Percentiles rank a stretch among this genome's conserved stretches.
Conservation (phyloP, 768 basidiomycete genomes). For the Boletus rubropictus region DNA sequence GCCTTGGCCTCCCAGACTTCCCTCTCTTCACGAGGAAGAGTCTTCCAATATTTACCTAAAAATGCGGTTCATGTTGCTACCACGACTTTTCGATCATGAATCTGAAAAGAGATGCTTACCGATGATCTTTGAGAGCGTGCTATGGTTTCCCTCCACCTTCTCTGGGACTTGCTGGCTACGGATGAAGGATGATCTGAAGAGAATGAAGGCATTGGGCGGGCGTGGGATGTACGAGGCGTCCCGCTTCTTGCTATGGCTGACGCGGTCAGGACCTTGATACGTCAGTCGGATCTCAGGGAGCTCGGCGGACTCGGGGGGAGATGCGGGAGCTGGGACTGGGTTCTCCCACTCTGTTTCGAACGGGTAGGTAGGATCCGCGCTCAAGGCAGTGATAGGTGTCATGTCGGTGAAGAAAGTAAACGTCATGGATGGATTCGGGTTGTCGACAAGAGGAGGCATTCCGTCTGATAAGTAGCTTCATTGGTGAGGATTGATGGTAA, state of each 20-base stretch:
- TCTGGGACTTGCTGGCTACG: slow-evolving; percentile 66
- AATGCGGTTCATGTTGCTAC: background rate
- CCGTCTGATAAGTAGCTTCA: slow-evolving; percentile 30
- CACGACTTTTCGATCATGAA: background rate
- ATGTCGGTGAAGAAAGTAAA: slow-evolving; percentile 63
- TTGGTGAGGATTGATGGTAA: slow-evolving; percentile 7
- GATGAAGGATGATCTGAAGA: slow-evolving; percentile 77
- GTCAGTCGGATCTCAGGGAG: slow-evolving; percentile 17
- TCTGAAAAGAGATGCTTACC: slow-evolving; percentile 34
- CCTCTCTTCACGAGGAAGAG: slow-evolving; percentile 59
- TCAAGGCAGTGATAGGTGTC: slow-evolving; percentile 47
- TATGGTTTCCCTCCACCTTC: slow-evolving; percentile 75
- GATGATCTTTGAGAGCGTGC: slow-evolving; percentile 76
- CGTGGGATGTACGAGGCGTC: slow-evolving; percentile 75
- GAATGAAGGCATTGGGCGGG: slow-evolving; percentile 81
- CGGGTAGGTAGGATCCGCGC: slow-evolving; percentile 29
- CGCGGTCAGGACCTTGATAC: slow-evolving; percentile 32
- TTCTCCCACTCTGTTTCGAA: slow-evolving; percentile 33
- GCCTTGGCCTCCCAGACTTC: slow-evolving; percentile 76
- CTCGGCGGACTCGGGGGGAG: slow-evolving; percentile 18
- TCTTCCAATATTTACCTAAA: slow-evolving; percentile 69
- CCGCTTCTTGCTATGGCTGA: slow-evolving; percentile 55
- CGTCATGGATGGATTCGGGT: slow-evolving; percentile 45
- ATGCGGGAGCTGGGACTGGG: slow-evolving; percentile 13
- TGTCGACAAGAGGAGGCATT: slow-evolving; percentile 50